These are phyloP conservation scores for Penicillium arizonense DNA, from an alignment of 495 filamentous ascomycete genomes.

Conservation along the genomic window DNA sequence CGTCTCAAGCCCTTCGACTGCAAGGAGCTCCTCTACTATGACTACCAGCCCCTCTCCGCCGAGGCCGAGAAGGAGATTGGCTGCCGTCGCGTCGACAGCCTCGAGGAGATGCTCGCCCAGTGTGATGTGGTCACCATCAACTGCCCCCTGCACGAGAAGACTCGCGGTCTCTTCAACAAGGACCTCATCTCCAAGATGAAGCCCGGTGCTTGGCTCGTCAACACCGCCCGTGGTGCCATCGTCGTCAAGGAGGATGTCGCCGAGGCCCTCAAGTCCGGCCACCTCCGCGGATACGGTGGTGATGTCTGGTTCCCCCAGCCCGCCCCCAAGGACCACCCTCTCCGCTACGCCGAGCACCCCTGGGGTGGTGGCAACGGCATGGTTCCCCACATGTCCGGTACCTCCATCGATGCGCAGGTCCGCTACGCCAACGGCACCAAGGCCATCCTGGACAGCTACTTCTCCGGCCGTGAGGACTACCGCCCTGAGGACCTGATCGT, in stretches of 20 bases:
- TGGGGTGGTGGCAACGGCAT: constrained; percentile 97
- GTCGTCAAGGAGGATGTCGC: constrained; percentile 99
- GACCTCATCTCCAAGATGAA: constrained; percentile 99
- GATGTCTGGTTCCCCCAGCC: constrained; percentile 95
- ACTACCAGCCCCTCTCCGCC: constrained; percentile 89
- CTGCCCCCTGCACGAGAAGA: constrained; percentile 98
- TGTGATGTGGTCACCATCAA: constrained; percentile 99
- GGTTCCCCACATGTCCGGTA: constrained; percentile 98
- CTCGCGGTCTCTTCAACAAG: constrained; percentile 95
- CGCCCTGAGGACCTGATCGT: constrained; percentile 90
- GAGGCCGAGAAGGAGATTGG: constrained; percentile 97
- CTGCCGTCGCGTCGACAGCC: constrained; percentile 77
- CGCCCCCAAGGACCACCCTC: constrained; percentile 89
- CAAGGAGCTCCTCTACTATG: constrained; percentile 99
- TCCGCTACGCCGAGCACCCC: constrained; percentile 90
- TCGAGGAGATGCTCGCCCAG: constrained; percentile 94
- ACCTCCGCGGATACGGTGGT: constrained; percentile 95
- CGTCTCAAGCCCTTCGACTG: constrained; percentile 96
- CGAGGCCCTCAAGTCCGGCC: constrained; percentile 85
- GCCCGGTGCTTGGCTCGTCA: constrained; percentile 93
- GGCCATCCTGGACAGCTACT: constrained; percentile 87
- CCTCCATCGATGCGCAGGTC: constrained; percentile 95
- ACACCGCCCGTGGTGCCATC: constrained; percentile 97
- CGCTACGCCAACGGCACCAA: constrained; percentile 89
- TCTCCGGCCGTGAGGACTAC: constrained; percentile 84